A percentile compares a stretch with the other conserved stretches of the same genome.
phyloP scores from a whole-genome alignment of 2,329 filamentous ascomycete genomes.

The Beauveria varroae region DNA sequence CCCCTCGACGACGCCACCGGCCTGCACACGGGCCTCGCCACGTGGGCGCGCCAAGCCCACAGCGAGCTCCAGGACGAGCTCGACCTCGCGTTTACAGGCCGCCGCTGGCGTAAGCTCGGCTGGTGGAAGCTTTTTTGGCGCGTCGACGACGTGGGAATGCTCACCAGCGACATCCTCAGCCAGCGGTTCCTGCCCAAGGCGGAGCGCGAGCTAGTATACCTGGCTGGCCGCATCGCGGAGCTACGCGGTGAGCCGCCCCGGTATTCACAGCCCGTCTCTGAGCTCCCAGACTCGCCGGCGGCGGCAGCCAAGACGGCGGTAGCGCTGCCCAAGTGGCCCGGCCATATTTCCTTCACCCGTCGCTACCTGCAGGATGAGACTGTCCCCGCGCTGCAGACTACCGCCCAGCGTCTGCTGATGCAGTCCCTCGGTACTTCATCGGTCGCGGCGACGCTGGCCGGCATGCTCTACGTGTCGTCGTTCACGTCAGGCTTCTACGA shows the following conservation, averaged over 20 bases:
- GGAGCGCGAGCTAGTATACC: constrained; percentile 75
- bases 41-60: constrained; percentile 76
- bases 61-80: constrained; percentile 75
- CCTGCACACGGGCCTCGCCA: constrained; percentile 53
- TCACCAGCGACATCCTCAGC: constrained; percentile 70
- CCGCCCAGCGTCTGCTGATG: constrained; percentile 67
- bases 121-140: constrained; percentile 98
- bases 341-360: constrained; percentile 66
- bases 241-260: constrained; percentile 22
- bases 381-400: constrained; percentile 61
- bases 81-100: constrained; percentile 68
- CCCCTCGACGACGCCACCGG: constrained; percentile 32
- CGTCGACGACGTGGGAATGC: constrained; percentile 82
- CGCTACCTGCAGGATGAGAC: constrained; percentile 57
- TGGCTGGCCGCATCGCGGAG: constrained; percentile 66
- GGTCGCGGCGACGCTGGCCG: constrained; percentile 47
- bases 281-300: background rate
- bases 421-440: constrained; percentile 68
- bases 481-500: constrained; percentile 50
- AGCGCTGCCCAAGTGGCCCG: constrained; percentile 54
- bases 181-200: constrained; percentile 70
- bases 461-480: constrained; percentile 49
- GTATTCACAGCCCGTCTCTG: constrained; percentile 30
- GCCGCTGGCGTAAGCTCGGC: constrained; percentile 67
- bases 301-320: background rate